phyloP scores from a whole-genome alignment of 768 basidiomycete species.

The Tricholoma sp. region DNA sequence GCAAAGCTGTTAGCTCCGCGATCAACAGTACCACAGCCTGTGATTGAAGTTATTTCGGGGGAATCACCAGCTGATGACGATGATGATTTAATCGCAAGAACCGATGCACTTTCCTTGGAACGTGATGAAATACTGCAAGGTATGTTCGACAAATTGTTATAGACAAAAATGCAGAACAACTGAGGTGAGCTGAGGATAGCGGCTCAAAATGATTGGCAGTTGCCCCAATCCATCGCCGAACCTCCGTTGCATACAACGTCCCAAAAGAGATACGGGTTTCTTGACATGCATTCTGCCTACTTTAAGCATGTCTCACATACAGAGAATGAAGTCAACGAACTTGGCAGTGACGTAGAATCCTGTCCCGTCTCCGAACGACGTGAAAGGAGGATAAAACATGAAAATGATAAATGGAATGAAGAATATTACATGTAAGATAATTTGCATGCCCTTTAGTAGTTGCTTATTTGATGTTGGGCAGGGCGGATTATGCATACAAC shows the following conservation, averaged over 20 bases:
- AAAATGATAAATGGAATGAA: conserved; percentile 77
- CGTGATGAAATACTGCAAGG: conserved; percentile 59
- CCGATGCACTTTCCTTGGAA: conserved; percentile 45
- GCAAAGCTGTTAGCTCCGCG: conserved; percentile 73
- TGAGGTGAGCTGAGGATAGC: conserved; percentile 36
- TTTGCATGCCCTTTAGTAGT: neutral
- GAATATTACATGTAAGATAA: conserved; percentile 74
- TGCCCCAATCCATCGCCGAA: conserved; percentile 58
- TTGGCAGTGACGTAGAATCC: conserved; percentile 63
- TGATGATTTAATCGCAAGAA: conserved; percentile 38
- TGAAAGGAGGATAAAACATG: conserved; percentile 48
- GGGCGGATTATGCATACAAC: conserved; percentile 79
- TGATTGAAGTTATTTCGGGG: conserved; percentile 57
- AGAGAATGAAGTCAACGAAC: conserved; percentile 80
- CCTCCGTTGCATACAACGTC: conserved; percentile 34
- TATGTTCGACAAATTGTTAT: conserved; percentile 15
- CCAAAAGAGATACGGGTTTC: conserved; percentile 66
- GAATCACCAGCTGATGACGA: conserved; percentile 22
- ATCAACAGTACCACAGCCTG: conserved; percentile 27
- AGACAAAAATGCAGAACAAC: neutral
- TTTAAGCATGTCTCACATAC: conserved; percentile 67
- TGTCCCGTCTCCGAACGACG: conserved; percentile 48
- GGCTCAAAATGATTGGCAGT: conserved; percentile 73
- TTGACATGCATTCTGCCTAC: conserved; percentile 70
- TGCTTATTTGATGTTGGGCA: conserved; percentile 20